Evolutionary conservation across 75 land plant genomes (phyloP).

Genomic region (Larix kaempferi): DNA sequence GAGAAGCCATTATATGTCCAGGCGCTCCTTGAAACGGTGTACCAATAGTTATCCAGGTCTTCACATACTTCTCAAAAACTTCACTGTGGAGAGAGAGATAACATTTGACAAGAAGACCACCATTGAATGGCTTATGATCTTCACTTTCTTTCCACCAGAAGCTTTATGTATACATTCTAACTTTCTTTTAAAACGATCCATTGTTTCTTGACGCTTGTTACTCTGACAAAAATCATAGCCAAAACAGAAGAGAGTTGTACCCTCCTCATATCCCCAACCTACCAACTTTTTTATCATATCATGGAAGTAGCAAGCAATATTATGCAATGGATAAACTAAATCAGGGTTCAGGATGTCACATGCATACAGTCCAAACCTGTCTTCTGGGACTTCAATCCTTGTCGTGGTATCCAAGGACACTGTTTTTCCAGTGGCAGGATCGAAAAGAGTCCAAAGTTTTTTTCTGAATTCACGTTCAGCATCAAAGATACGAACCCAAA

Average conservation of each 20-base stretch:
- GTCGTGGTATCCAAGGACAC: conserved; percentile 36
- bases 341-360: conserved; percentile 94
- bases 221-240: conserved; percentile 99
- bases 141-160: conserved; percentile 90
- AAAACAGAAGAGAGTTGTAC: conserved; percentile 92
- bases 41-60: too few relatives aligned
- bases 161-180: conserved; percentile 60
- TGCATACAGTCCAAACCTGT: conserved; percentile 83
- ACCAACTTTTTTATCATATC: conserved; percentile 85
- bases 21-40: too few relatives aligned
- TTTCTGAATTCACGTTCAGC: too few relatives aligned
- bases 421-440: too few relatives aligned
- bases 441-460: too few relatives aligned
- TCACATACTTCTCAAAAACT: conserved; percentile 18
- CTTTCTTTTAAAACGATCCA: conserved; percentile 63
- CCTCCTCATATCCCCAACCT: conserved; percentile 93
- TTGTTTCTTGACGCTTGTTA: conserved; percentile 78
- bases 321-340: conserved; percentile 5
- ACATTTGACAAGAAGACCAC: conserved; percentile 89
- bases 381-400: conserved; percentile 82
- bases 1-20: too few relatives aligned
- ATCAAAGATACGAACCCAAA: too few relatives aligned
- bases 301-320: conserved; percentile 79
- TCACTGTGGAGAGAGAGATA: conserved; percentile 72
- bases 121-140: conserved; percentile 91